These are phyloP conservation scores for Petrea volubilis DNA, from an alignment of 257 asterid genomes.

Conservation along the genomic window DNA sequence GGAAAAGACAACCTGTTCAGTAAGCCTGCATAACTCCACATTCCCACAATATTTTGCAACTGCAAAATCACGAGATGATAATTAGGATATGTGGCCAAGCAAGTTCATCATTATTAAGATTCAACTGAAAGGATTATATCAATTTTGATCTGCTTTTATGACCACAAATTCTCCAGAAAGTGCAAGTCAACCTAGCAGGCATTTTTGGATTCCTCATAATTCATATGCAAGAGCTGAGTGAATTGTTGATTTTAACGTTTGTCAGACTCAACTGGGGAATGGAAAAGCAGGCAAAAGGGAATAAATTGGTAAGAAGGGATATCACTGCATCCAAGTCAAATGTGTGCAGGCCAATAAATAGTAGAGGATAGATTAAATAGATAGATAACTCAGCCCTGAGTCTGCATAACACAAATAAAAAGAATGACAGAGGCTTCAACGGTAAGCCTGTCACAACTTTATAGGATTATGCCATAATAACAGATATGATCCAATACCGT, in stretches of 20 bases:
- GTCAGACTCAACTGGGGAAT: neutral
- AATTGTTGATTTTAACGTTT: neutral
- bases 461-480: neutral
- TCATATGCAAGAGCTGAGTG: neutral
- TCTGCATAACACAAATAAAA: neutral
- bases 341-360: neutral
- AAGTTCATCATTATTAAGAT: conserved; percentile 4
- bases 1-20: conserved; percentile 93
- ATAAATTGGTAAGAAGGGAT: neutral
- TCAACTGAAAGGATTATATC: neutral
- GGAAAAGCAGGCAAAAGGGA: neutral
- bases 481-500: neutral
- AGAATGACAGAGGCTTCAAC: neutral
- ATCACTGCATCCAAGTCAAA: neutral
- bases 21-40: conserved; percentile 91
- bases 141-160: neutral
- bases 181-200: neutral
- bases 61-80: conserved; percentile 42
- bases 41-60: conserved; percentile 94
- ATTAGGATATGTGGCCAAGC: conserved; percentile 18
- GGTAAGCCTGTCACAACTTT: neutral
- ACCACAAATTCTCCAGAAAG: conserved; percentile 4
- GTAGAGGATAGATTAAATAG: neutral
- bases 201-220: neutral
- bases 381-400: neutral